These are phyloP conservation scores for Datura wrightii DNA, from an alignment of 257 asterid species.

Conservation along the genomic window DNA sequence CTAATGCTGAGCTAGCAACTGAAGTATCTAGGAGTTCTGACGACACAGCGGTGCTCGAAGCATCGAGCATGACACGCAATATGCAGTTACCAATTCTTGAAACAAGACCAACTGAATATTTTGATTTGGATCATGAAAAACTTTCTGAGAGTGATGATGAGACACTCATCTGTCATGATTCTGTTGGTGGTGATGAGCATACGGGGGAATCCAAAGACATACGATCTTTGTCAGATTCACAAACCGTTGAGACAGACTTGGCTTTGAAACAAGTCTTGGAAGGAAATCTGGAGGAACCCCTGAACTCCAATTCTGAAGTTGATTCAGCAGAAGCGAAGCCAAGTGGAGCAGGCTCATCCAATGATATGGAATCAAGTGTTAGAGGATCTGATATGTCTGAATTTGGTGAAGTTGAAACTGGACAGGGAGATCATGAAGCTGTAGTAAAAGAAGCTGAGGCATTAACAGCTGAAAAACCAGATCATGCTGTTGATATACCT, in stretches of 20 bases:
- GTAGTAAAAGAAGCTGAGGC: conserved; percentile 27
- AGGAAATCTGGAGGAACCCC: conserved; percentile 36
- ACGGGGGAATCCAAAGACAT: conserved; percentile 37
- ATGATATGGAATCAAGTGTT: conserved; percentile 30
- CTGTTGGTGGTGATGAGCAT: conserved; percentile 37
- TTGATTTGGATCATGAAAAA: conserved; percentile 44
- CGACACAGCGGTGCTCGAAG: neutral
- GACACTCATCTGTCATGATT: conserved; percentile 31
- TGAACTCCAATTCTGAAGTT: conserved; percentile 38
- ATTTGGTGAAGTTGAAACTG: neutral
- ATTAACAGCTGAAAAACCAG: conserved; percentile 39
- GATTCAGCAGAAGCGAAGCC: conserved; percentile 38
- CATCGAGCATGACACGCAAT: neutral
- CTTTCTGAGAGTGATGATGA: conserved; percentile 32
- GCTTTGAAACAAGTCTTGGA: conserved; percentile 36
- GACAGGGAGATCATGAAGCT: conserved; percentile 23
- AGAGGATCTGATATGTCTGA: conserved; percentile 28
- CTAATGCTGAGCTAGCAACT: neutral
- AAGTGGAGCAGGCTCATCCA: conserved; percentile 41
- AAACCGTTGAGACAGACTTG: conserved; percentile 36
- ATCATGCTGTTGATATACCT: conserved; percentile 40
- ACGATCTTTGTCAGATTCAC: conserved; percentile 42
- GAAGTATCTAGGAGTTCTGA: conserved; percentile 16
- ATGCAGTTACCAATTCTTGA: conserved; percentile 42
- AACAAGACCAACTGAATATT: conserved; percentile 42